These are phyloP conservation scores for Populus hybrid DNA, from an alignment of 441 rosid species.

Conservation along the genomic window DNA sequence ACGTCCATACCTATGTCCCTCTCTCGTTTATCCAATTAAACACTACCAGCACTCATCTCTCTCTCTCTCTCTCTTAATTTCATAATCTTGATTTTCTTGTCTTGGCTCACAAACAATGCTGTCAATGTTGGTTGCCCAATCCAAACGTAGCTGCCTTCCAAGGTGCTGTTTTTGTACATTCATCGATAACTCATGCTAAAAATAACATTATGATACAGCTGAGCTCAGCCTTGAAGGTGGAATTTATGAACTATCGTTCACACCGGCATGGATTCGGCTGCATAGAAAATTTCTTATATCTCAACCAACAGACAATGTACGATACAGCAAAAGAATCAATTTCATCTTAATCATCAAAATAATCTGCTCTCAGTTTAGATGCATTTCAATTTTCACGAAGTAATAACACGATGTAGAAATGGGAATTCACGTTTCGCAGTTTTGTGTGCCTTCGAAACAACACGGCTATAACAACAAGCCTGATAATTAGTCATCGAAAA, in stretches of 20 bases:
- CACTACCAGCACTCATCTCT: background rate
- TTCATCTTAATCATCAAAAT: too few relatives aligned
- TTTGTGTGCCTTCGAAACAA: too few relatives aligned
- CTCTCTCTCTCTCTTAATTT: background rate
- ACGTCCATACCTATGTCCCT: background rate
- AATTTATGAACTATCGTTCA: background rate
- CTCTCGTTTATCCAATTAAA: background rate
- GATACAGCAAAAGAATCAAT: background rate
- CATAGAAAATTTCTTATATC: background rate
- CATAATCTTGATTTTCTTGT: background rate
- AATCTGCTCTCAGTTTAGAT: too few relatives aligned
- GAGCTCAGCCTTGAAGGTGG: background rate
- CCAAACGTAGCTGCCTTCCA: background rate
- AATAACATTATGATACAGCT: background rate
- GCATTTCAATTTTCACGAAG: too few relatives aligned
- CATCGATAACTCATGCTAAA: background rate
- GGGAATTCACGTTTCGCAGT: too few relatives aligned
- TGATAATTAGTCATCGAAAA: too few relatives aligned
- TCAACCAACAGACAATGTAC: background rate
- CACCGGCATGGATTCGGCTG: background rate
- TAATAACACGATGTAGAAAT: too few relatives aligned
- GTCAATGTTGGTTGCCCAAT: background rate
- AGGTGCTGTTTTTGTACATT: background rate
- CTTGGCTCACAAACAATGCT: background rate
- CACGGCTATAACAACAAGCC: too few relatives aligned